Conservation (phyloP, 2,329 filamentous ascomycete species). For the Hymenoscyphus fructigenus region DNA sequence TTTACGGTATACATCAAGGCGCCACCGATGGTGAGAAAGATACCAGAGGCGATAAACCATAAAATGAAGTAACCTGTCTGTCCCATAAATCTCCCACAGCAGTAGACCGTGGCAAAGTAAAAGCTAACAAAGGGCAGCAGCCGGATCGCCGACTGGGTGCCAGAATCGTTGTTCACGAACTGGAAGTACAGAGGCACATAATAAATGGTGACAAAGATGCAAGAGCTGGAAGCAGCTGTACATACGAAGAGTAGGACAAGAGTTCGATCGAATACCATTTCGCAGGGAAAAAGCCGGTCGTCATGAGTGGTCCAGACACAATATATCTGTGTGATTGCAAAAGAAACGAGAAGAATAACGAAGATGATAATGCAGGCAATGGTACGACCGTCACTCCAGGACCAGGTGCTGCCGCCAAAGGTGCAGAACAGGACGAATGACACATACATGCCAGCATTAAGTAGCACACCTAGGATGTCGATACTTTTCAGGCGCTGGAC, state of each 20-base stretch:
- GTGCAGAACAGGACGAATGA: constrained; percentile 47
- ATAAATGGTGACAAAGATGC: constrained; percentile 42
- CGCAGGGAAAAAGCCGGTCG: too few relatives aligned
- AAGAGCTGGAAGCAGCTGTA: constrained; percentile 37
- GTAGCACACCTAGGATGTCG: constrained; percentile 47
- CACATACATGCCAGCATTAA: constrained; percentile 44
- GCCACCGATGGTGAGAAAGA: too few relatives aligned
- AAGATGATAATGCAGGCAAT: constrained; percentile 42
- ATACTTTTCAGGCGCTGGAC: constrained; percentile 26
- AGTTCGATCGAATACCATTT: too few relatives aligned
- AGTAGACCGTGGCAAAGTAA: constrained; percentile 26
- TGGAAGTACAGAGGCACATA: constrained; percentile 50
- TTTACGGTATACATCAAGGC: too few relatives aligned
- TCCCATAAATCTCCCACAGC: too few relatives aligned
- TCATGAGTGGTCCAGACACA: too few relatives aligned
- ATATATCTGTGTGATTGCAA: not conserved
- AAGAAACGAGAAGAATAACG: constrained; percentile 32
- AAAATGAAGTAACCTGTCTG: too few relatives aligned
- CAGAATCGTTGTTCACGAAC: constrained; percentile 39
- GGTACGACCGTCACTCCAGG: constrained; percentile 44
- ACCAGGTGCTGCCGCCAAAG: constrained; percentile 50
- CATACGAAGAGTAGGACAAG: constrained; percentile 44
- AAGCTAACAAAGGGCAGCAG: constrained; percentile 41
- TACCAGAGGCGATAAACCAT: too few relatives aligned
- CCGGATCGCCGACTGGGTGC: constrained; percentile 37